phyloP scores from a whole-genome alignment of 768 basidiomycete species.

The Lyophyllum semitale region DNA sequence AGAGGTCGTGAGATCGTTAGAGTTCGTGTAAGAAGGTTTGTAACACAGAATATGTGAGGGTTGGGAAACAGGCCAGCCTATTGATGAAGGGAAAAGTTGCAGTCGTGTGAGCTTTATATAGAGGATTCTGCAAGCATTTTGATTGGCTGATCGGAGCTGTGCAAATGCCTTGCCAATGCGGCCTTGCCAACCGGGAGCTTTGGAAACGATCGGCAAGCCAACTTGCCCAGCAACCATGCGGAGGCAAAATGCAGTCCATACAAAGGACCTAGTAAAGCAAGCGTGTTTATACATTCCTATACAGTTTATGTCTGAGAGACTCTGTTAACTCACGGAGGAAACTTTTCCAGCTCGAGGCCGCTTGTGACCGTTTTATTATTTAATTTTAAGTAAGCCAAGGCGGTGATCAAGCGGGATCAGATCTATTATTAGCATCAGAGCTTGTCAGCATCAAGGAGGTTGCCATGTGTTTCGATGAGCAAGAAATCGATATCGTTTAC shows the following conservation, averaged over 20 bases:
- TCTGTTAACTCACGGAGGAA: no score
- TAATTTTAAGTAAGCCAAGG: no score
- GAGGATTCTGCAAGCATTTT: neutral
- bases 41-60: conserved; percentile 6
- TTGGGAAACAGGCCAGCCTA: conserved; percentile 22
- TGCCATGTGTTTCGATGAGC: neutral
- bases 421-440: no score
- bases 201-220: conserved; percentile 4
- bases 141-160: conserved; percentile 12
- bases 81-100: conserved; percentile 11
- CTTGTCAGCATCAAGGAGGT: neutral
- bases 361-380: neutral
- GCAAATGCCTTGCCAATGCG: neutral
- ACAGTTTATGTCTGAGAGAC: no score
- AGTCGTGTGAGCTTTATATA: conserved; percentile 6
- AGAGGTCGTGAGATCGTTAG: conserved; percentile 18
- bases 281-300: no score
- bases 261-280: no score
- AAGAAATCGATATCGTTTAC: no score
- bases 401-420: no score
- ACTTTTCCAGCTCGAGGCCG: no score
- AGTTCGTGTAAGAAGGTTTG: conserved; percentile 18
- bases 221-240: neutral
- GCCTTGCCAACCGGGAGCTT: conserved; percentile 3
- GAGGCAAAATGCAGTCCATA: neutral